phyloP scores from a whole-genome alignment of 345 rosid species.

The Eucalyptus curtisii region DNA sequence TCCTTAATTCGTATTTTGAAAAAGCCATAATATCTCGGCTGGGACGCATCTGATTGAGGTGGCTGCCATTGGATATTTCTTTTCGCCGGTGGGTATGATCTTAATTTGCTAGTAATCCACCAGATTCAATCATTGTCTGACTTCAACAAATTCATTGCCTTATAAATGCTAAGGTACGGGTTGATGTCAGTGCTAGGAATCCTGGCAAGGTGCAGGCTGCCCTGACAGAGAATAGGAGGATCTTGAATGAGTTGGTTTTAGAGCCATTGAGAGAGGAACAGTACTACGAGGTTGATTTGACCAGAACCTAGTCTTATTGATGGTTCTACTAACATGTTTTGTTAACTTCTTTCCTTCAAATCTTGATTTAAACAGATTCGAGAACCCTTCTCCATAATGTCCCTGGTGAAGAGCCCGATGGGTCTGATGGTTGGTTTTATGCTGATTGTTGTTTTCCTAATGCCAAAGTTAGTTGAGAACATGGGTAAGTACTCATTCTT shows the following conservation, averaged over 20 bases:
- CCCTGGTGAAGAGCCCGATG: constrained; percentile 90
- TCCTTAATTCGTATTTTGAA: constrained; percentile 45
- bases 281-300: constrained; percentile 65
- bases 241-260: constrained; percentile 71
- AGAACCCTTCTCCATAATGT: constrained; percentile 83
- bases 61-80: constrained; percentile 72
- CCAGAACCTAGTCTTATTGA: neutral
- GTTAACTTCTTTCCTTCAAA: constrained; percentile 1
- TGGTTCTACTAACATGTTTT: neutral
- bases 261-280: constrained; percentile 80
- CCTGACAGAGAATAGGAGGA: constrained; percentile 82
- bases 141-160: neutral
- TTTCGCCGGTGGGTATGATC: constrained; percentile 68
- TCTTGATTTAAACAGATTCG: constrained; percentile 44
- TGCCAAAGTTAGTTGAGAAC: constrained; percentile 95
- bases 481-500: constrained; percentile 46
- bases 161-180: constrained; percentile 54
- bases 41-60: constrained; percentile 99
- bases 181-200: constrained; percentile 95
- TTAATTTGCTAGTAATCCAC: neutral
- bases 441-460: constrained; percentile 79
- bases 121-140: neutral
- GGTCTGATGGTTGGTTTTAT: constrained; percentile 98
- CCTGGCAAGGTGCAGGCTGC: constrained; percentile 94
- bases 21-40: constrained; percentile 74